Evolutionary conservation across 495 filamentous ascomycete genomes (phyloP).

Genomic region (Aspergillus sclerotioniger): DNA sequence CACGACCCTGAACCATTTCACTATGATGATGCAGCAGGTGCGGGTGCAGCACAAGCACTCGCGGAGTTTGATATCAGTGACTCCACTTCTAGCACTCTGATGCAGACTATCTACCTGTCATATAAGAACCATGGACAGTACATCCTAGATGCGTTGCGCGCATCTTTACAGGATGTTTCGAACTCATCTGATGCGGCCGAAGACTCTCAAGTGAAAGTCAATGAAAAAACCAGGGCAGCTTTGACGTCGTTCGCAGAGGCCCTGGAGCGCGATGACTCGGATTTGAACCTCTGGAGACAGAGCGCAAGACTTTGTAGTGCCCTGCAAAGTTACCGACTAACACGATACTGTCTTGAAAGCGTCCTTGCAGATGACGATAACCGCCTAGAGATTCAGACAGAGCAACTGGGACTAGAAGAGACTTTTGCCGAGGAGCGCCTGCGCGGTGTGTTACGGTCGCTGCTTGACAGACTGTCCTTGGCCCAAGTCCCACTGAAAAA

Average conservation of each 20-base stretch:
- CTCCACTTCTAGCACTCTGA: conserved; percentile 71
- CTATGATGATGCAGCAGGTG: conserved; percentile 37
- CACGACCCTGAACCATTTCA: conserved; percentile 55
- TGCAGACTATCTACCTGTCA: conserved; percentile 85
- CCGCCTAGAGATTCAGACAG: conserved; percentile 64
- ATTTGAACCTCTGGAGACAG: conserved; percentile 91
- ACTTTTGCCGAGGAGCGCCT: conserved; percentile 79
- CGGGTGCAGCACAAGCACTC: conserved; percentile 42
- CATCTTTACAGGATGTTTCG: conserved; percentile 25
- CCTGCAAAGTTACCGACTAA: conserved; percentile 71
- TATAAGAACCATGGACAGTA: conserved; percentile 96
- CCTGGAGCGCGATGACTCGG: conserved; percentile 85
- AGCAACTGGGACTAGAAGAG: conserved; percentile 81
- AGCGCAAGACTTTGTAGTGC: conserved; percentile 74
- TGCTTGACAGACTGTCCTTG: conserved; percentile 72
- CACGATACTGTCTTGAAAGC: conserved; percentile 86
- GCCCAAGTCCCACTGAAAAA: conserved; percentile 62
- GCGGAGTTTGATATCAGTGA: conserved; percentile 52
- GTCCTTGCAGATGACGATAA: conserved; percentile 83
- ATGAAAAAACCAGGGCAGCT: conserved; percentile 29
- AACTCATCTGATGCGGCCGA: conserved; percentile 36
- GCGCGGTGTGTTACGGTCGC: conserved; percentile 58
- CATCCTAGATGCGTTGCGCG: conserved; percentile 69
- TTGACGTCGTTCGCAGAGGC: conserved; percentile 70
- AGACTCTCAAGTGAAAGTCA: conserved; percentile 30